Base-by-base conservation (phyloP, 495 filamentous ascomycete species). In the Penicillium crystallinum region DNA sequence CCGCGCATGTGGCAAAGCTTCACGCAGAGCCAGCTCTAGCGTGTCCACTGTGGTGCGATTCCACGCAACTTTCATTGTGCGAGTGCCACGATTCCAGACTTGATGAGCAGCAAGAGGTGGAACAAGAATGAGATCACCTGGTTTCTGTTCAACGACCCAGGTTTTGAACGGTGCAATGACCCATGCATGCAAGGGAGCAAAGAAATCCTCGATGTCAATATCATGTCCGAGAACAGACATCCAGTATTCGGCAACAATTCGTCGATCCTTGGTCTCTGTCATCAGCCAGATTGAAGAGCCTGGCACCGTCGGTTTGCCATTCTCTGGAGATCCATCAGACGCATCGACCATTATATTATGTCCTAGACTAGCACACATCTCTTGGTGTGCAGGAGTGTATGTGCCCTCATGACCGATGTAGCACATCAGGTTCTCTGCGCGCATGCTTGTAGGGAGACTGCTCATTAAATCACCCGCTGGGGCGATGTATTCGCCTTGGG, bases 271-370 rank as follows among this genome's bases (percentile, higher is more conserved):
- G 12, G 84, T 88, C 60, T 93, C 88, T 0, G 92, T 97, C 93
- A 98, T 96, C 58, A 97, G 93, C 93, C 93, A 98, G 34, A 98
- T 83, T 1, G 93, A 97, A 19, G 87, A 92, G 1, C 93, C 92
- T 0, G 85, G 81, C 52, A 80, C 86, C 54, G 91, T 89, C 18
- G 67, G 70, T 51, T 90, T 81, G 7, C 80, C 80, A 37, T 85
- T 73, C 37, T 83, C 81, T 18, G 68, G 65, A 3, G 74, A 63
- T 1, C 72, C 69, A 35, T 69, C 72, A 7, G 91, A 96, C 1
- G 89, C 83, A 53, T 96, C 87, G 2, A 98, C 89, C 93, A 98
- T 98, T 46, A 98, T 86, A 62, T 98, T 98, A 45, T 98, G 93
- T 0, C 93, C 92, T 31, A 98, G 75, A 52, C 85, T 93, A 14